Conservation (phyloP, 2,329 filamentous ascomycete species). For the Talaromyces sp. region DNA sequence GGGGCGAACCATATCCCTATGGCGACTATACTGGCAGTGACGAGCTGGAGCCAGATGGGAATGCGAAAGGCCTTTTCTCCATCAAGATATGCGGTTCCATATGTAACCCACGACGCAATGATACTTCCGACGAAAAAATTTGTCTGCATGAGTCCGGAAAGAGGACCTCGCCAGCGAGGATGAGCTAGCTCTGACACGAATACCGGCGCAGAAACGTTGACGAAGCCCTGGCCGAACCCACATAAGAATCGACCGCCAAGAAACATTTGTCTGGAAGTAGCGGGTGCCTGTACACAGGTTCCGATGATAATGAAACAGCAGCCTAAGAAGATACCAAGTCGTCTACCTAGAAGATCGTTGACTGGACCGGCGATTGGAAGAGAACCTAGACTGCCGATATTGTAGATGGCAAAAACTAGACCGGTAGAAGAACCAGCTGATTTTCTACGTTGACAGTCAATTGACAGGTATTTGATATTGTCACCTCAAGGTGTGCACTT, state of each 20-base stretch:
- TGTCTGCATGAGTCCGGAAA: conserved; percentile 16
- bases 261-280: conserved; percentile 12
- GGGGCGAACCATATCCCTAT: conserved; percentile 14
- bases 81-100: conserved; percentile 15
- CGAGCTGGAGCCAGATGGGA: conserved; percentile 16
- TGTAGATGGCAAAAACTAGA: conserved; percentile 18
- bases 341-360: conserved; percentile 13
- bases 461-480: background rate
- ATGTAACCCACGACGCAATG: conserved; percentile 17
- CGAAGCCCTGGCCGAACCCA: conserved; percentile 16
- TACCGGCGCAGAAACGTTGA: conserved; percentile 13
- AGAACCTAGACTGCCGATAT: conserved; percentile 13
- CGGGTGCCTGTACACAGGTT: conserved; percentile 17
- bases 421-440: conserved; percentile 14
- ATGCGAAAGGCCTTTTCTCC: conserved; percentile 16
- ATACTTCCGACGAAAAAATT: conserved; percentile 16
- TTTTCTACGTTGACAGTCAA: background rate
- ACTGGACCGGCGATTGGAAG: conserved; percentile 12
- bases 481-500: background rate
- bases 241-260: conserved; percentile 15
- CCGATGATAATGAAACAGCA: conserved; percentile 16
- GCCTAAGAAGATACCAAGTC: conserved; percentile 11
- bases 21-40: conserved; percentile 12
- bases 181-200: conserved; percentile 17
- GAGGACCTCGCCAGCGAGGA: conserved; percentile 17